A percentile compares a stretch with the other conserved stretches of the same genome.
Evolutionary conservation across 805 yeast genomes (phyloP).

Genomic region (Ogataea pignaliae): DNA sequence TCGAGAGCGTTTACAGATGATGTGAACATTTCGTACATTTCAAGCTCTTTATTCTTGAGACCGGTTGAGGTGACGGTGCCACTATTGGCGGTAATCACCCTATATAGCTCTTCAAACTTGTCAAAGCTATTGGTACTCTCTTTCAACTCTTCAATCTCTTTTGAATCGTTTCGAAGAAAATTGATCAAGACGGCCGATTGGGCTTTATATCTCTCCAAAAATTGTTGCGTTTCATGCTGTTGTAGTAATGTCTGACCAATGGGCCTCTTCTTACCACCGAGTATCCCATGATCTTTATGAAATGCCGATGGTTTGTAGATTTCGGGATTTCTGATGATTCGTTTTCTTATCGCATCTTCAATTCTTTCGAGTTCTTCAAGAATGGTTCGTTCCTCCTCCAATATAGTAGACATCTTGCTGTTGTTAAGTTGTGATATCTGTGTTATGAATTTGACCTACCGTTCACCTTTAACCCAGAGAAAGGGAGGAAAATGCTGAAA

Average conservation of each 20-base stretch:
- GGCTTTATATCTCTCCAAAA: conserved; percentile 43
- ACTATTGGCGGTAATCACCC: conserved; percentile 28
- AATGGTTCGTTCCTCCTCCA: conserved; percentile 36
- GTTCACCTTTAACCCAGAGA: background rate
- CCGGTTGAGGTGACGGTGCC: conserved; percentile 23
- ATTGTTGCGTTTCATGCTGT: conserved; percentile 59
- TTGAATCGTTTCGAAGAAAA: conserved; percentile 4
- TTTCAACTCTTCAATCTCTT: conserved; percentile 4
- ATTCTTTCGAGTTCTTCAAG: conserved; percentile 69
- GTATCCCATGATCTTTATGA: conserved; percentile 25
- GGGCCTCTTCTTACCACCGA: conserved; percentile 37
- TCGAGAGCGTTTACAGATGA: conserved; percentile 5
- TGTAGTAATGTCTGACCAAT: conserved; percentile 51
- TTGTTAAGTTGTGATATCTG: too few relatives aligned
- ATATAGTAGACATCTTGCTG: conserved; percentile 14
- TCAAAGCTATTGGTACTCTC: conserved; percentile 21
- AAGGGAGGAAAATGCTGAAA: background rate
- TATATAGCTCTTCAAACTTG: conserved; percentile 35
- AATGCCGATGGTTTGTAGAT: conserved; percentile 34
- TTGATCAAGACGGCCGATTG: conserved; percentile 23
- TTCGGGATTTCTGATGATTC: conserved; percentile 60
- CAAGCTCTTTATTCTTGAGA: conserved; percentile 11
- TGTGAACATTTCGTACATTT: conserved; percentile 30
- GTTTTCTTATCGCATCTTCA: conserved; percentile 58
- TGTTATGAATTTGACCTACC: background rate